Evolutionary conservation across 176 grass and related monocot species (phyloP), one percentile per base, ranked within the genome.

Genomic region (Phragmites australis): DNA sequence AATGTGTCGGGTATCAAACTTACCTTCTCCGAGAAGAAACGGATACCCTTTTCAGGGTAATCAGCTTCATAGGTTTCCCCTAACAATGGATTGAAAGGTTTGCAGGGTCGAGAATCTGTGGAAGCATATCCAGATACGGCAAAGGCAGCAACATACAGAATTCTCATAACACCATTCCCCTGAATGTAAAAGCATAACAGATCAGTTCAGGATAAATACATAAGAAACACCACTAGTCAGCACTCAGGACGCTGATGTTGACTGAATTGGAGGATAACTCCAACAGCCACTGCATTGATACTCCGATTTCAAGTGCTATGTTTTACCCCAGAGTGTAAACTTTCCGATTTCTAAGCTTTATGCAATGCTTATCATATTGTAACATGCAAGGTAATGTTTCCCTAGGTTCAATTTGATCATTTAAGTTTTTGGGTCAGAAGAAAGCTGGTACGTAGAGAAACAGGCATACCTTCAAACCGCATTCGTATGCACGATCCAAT

Each of bases 11-110:
- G 43, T 75, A 67, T 47, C 55, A 69, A 70, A 67, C 79, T 80
- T 29, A 93, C 94, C 84, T 97, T 97, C 81, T 97, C 94, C 74
- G 94, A 87, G 39, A 97, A 97, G 84, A 97, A 97, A 63, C 78
- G 91, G 32, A 97, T 67, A 30, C 91, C 91, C 65, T 97, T 97
- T 81, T 97, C 94, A 61, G 86, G 94, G 53, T 74, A 93, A 64
- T 97, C 91, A 75, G 91, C 94, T 93, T 97, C 94, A 19, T 93
- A 97, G 10, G 94, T 97, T 77, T 97, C 94, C 63, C 94, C 94
- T 83, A 97, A 83, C 59, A 97, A 83, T 76, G 94, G 94, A 83
- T 97, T 97, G 75, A 97, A 97, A 79, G 94, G 94, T 85, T 97
- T 97, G 70, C 94, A 93, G 31, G 80, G 91, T 6, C 94, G 91